Evolutionary conservation across 2,329 filamentous ascomycete species (phyloP).

Genomic region (Nemania diffusa): DNA sequence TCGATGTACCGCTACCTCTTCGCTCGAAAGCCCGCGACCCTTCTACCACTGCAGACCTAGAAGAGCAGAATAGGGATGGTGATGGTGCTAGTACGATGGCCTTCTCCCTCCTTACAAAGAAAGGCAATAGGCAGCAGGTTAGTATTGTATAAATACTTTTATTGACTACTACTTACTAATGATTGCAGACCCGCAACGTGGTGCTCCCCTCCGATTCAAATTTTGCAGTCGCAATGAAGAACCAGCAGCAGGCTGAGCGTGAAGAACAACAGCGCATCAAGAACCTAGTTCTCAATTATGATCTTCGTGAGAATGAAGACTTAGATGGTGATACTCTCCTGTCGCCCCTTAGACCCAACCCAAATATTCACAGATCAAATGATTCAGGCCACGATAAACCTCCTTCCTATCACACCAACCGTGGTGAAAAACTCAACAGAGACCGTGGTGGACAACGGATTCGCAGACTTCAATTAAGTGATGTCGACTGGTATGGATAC

Average conservation of each 20-base stretch:
- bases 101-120: slow-evolving; percentile 95
- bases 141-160: slow-evolving; percentile 37
- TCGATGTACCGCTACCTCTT: slow-evolving; percentile 97
- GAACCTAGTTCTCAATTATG: slow-evolving; percentile 95
- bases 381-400: slow-evolving; percentile 62
- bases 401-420: slow-evolving; percentile 62
- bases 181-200: slow-evolving; percentile 81
- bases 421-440: slow-evolving; percentile 65
- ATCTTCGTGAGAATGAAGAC: slow-evolving; percentile 85
- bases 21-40: slow-evolving; percentile 74
- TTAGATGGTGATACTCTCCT: slow-evolving; percentile 74
- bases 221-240: slow-evolving; percentile 96
- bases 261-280: slow-evolving; percentile 99
- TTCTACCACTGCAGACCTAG: slow-evolving; percentile 48
- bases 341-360: slow-evolving; percentile 57
- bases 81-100: slow-evolving; percentile 79
- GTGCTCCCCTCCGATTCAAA: slow-evolving; percentile 90
- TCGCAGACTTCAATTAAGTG: slow-evolving; percentile 91
- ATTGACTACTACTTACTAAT: slow-evolving; percentile 35
- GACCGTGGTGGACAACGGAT: slow-evolving; percentile 82
- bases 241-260: slow-evolving; percentile 91
- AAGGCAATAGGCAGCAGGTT: slow-evolving; percentile 93
- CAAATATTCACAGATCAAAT: slow-evolving; percentile 61
- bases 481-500: slow-evolving; percentile 90
- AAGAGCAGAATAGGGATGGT: slow-evolving; percentile 52